Base-by-base conservation (phyloP, 495 filamentous ascomycete genomes). In the Peziza echinospora region DNA sequence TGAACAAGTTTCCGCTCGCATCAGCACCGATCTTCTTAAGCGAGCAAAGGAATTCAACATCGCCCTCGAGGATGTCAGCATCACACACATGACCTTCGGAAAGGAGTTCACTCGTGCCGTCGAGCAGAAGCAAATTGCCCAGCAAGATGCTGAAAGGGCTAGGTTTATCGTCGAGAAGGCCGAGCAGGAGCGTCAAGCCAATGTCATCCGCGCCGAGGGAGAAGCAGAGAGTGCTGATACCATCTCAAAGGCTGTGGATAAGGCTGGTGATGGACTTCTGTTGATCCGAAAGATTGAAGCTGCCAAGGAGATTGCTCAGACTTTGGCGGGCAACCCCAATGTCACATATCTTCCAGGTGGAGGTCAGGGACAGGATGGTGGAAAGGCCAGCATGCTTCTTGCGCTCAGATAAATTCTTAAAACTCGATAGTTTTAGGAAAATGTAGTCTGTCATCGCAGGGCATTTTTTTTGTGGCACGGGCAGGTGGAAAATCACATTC, bases 21-120 rank as follows among this genome's bases (percentile, higher is more conserved):
- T 99, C 73, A 85, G 84, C 43, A 69, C 76, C 53, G 89, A 99
- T 64, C 80, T 99, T 26, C 76, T 91, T 62, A 86, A 84, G 71
- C 86, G 89, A 45, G 89, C 89, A n/a, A 60, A 75, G 43, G 91
- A 99, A 64, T 99, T 99, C 76, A 94, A 99, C 71, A 99, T 99
- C 63, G 81, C 82, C 25, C 81, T 99, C 37, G 89, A 99, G 65
- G 89, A 99, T 58, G 89, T 99, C 48, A 91, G 82, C 56, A 99
- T 99, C 70, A 99, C 89, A 37, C 89, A 99, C 75, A 96, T 99
- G 89, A 96, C 89, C 46, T 99, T 99, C 65, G 89, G 89, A 47
- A 86, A 84, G 68, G 89, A 99, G 67, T 99, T 99, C 77, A 99
- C 89, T 49, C 75, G 76, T 52, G 89, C 89, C 50, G 89, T 99